phyloP scores from a whole-genome alignment of 1,139 yeast species.

The Arxiozyma slooffiae region DNA sequence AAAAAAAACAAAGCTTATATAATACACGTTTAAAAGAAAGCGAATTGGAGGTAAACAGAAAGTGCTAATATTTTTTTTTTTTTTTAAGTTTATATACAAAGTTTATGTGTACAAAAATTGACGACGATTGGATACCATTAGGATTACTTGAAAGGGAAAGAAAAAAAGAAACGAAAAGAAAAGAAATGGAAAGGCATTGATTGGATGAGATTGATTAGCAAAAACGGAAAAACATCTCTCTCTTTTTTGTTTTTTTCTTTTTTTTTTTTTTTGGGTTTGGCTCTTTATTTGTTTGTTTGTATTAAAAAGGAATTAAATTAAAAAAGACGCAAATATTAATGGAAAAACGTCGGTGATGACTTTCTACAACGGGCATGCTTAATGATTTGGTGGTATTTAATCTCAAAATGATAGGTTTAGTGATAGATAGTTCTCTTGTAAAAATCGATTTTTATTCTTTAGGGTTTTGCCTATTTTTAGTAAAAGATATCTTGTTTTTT shows the following conservation, averaged over 20 bases:
- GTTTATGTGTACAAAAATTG: not conserved
- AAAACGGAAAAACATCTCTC: not conserved
- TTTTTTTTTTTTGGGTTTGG: not conserved
- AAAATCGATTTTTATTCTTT: not conserved
- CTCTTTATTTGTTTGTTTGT: not conserved
- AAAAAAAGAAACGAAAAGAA: not conserved
- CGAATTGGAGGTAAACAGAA: not conserved
- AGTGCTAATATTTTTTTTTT: no score
- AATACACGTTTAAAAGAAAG: not conserved
- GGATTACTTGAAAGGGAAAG: not conserved
- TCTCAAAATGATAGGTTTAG: not conserved
- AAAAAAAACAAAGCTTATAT: not conserved
- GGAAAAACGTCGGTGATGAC: not conserved
- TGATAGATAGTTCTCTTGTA: not conserved
- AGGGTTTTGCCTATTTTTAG: not conserved
- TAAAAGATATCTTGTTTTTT: no score
- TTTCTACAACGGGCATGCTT: not conserved
- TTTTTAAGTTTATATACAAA: not conserved
- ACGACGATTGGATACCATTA: not conserved
- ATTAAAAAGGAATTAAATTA: not conserved
- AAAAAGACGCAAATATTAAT: not conserved
- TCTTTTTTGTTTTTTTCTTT: not conserved
- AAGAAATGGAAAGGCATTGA: no score
- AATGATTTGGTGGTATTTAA: no score
- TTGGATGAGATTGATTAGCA: not conserved